These are phyloP conservation scores for Arthonia radiata DNA, from an alignment of 495 filamentous ascomycete species.

Conservation along the genomic window DNA sequence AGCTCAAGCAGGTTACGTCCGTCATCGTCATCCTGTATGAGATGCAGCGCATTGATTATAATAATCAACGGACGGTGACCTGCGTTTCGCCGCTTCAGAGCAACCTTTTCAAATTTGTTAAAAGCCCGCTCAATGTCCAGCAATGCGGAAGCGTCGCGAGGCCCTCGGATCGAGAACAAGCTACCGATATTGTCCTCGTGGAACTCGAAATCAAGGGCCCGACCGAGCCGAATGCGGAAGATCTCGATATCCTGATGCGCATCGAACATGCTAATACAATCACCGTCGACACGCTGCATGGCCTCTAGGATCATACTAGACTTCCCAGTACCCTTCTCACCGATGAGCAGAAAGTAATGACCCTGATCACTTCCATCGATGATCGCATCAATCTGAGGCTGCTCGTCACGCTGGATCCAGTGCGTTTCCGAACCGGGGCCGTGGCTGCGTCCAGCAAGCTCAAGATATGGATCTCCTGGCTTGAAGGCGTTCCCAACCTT, in stretches of 20 bases:
- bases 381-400: constrained; percentile 52
- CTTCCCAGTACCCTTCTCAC: constrained; percentile 92
- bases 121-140: constrained; percentile 89
- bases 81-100: constrained; percentile 29
- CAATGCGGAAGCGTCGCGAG: constrained; percentile 69
- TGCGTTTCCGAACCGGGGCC: constrained; percentile 25
- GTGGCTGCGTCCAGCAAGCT: constrained; percentile 52
- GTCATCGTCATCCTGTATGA: constrained; percentile 74
- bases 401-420: constrained; percentile 67
- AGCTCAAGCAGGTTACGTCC: constrained; percentile 87
- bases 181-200: constrained; percentile 79
- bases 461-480: constrained; percentile 76
- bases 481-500: constrained; percentile 91
- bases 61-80: constrained; percentile 49
- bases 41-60: constrained; percentile 76
- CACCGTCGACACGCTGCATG: constrained; percentile 73
- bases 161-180: constrained; percentile 81
- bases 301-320: constrained; percentile 57
- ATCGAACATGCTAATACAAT: constrained; percentile 78
- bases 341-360: constrained; percentile 81
- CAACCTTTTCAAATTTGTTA: constrained; percentile 95
- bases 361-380: constrained; percentile 41
- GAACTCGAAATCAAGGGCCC: constrained; percentile 85
- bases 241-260: constrained; percentile 89
- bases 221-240: constrained; percentile 75